Evolutionary conservation across 305 asterid genomes (phyloP).

Genomic region (Fraxinus latifolia): DNA sequence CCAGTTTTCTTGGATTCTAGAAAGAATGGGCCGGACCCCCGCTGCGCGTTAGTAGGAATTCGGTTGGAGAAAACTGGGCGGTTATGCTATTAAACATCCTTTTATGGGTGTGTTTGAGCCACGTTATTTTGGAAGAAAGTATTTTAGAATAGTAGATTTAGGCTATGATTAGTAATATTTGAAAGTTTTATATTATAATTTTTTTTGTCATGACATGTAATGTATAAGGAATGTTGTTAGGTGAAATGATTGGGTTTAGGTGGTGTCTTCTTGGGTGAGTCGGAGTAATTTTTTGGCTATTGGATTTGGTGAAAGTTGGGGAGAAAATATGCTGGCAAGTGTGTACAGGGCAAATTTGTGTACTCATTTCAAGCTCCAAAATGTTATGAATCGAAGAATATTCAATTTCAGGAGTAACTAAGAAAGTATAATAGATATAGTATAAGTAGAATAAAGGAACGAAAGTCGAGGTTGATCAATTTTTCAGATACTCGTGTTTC

Average conservation of each 20-base stretch:
- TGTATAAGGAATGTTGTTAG: conserved; percentile 20
- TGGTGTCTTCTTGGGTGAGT: conserved; percentile 31
- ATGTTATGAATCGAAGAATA: no score
- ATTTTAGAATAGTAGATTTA: no score
- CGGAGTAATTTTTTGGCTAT: neutral
- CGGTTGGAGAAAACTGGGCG: conserved; percentile 36
- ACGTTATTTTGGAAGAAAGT: no score
- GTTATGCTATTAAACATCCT: neutral
- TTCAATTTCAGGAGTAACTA: neutral
- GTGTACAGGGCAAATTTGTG: neutral
- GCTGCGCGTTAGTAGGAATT: conserved; percentile 10
- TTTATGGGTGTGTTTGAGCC: no score
- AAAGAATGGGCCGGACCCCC: neutral
- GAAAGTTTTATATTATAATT: no score
- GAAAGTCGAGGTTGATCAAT: neutral
- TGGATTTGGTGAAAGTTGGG: conserved; percentile 52
- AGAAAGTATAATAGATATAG: no score
- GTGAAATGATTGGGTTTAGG: conserved; percentile 44
- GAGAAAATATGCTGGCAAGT: conserved; percentile 11
- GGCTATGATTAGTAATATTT: neutral
- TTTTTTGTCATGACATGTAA: neutral
- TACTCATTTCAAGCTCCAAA: neutral
- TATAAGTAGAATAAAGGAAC: no score
- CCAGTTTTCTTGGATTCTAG: neutral
- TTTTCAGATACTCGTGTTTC: neutral